A percentile compares a stretch with the other conserved stretches of the same genome.
Conservation (phyloP, 2,329 filamentous ascomycete species). For the Phaeosphaeria sp. region DNA sequence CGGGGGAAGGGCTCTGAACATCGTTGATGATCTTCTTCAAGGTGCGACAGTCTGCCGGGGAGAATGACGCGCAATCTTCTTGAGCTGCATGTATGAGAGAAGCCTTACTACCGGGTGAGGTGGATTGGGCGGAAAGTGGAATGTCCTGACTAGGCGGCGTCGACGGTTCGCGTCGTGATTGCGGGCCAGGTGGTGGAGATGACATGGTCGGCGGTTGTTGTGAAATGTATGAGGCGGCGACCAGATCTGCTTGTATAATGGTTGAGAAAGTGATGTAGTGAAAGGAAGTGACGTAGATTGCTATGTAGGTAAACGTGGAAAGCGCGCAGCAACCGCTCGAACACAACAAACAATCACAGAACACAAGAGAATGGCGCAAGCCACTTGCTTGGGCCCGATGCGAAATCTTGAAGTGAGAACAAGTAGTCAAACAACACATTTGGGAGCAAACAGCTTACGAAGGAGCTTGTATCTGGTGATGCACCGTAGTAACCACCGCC, state of each 20-base stretch:
- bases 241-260: background rate
- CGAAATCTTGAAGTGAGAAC: background rate
- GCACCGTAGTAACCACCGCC: no score
- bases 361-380: background rate
- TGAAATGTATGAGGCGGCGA: background rate
- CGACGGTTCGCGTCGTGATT: background rate
- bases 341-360: background rate
- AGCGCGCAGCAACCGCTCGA: background rate
- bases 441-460: slow-evolving; percentile 2
- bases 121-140: background rate
- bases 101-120: background rate
- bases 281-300: background rate
- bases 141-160: background rate
- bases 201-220: background rate
- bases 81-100: background rate
- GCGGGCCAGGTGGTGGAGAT: background rate
- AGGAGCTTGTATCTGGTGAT: no score
- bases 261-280: background rate
- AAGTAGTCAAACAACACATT: background rate
- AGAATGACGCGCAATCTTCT: background rate
- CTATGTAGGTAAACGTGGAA: background rate
- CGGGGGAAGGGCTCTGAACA: slow-evolving; percentile 5
- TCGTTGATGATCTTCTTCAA: slow-evolving; percentile 14
- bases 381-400: background rate
- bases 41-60: slow-evolving; percentile 19